A percentile compares a stretch with the other conserved stretches of the same genome.
These are phyloP conservation scores for Hyphodiscus sp. DNA, from an alignment of 2,329 filamentous ascomycete genomes.

Conservation along the genomic window DNA sequence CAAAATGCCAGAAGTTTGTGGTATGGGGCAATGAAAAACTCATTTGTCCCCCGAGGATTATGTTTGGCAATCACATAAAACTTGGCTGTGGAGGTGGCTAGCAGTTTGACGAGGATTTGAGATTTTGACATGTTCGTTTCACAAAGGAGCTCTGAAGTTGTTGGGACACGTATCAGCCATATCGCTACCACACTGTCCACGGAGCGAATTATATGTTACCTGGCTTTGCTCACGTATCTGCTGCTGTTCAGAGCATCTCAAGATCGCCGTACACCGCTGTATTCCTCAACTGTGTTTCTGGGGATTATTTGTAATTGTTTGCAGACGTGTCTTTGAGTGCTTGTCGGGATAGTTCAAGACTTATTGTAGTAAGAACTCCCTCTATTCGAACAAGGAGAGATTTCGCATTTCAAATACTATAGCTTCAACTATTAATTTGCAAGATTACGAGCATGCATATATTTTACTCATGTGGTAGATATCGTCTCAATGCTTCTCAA, in stretches of 20 bases:
- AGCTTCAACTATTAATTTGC: constrained; percentile 11
- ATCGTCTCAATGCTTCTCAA: constrained; percentile 51
- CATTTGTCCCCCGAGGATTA: no score
- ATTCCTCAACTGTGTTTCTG: constrained; percentile 47
- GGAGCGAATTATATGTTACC: no score
- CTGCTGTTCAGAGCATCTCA: constrained; percentile 47
- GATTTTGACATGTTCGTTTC: no score
- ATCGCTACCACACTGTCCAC: no score
- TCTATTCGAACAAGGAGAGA: constrained; percentile 5
- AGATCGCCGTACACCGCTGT: constrained; percentile 55
- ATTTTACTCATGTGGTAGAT: constrained; percentile 65
- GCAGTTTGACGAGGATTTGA: no score
- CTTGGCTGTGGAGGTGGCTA: no score
- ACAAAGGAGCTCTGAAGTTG: no score
- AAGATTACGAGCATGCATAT: constrained; percentile 55
- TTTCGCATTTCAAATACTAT: constrained; percentile 7
- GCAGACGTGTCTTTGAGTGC: constrained; percentile 45
- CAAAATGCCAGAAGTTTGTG: no score
- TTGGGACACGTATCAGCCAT: no score
- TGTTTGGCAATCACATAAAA: no score
- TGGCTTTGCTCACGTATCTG: constrained; percentile 51
- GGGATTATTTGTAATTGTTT: constrained; percentile 43
- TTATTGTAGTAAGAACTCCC: constrained; percentile 9
- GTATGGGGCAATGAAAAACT: no score
- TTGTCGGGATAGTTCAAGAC: constrained; percentile 41